phyloP scores from a whole-genome alignment of 345 rosid genomes.

The Brassica rapa region DNA sequence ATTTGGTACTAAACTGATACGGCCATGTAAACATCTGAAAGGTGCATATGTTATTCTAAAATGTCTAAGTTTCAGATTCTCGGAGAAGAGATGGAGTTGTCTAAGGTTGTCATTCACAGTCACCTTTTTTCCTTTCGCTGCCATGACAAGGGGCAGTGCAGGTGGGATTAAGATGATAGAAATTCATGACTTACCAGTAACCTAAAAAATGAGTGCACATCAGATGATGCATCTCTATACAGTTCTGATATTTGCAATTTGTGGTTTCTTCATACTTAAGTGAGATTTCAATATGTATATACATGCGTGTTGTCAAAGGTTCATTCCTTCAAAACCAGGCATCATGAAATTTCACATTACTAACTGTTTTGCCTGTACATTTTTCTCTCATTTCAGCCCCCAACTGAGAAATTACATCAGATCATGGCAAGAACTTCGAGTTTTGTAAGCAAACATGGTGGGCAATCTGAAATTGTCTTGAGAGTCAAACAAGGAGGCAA shows the following conservation, averaged over 20 bases:
- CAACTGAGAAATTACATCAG: conserved; percentile 87
- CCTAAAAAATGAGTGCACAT: conserved; percentile 53
- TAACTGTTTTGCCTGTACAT: conserved; percentile 26
- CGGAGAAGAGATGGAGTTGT: conserved; percentile 75
- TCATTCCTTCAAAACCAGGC: conserved; percentile 26
- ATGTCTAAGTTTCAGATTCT: conserved; percentile 99
- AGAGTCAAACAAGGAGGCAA: conserved; percentile 98
- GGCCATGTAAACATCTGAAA: conserved; percentile 62
- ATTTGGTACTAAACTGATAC: conserved; percentile 52
- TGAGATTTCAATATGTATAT: conserved; percentile 47
- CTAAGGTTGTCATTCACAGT: conserved; percentile 61
- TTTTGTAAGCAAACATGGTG: conserved; percentile 86
- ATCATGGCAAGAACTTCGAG: conserved; percentile 86
- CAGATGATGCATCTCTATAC: conserved; percentile 58
- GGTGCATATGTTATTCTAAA: conserved; percentile 88
- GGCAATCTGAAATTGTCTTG: conserved; percentile 88
- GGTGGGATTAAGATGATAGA: conserved; percentile 96
- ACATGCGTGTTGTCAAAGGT: conserved; percentile 30
- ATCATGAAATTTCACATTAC: conserved; percentile 36
- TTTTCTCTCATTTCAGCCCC: conserved; percentile 65
- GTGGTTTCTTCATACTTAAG: conserved; percentile 54
- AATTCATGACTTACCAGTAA: conserved; percentile 53
- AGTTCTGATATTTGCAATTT: conserved; percentile 63
- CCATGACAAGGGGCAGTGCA: conserved; percentile 89
- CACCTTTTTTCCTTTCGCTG: conserved; percentile 94